These are phyloP conservation scores for Calvatia gigantea DNA, from an alignment of 768 basidiomycete species.

Conservation along the genomic window DNA sequence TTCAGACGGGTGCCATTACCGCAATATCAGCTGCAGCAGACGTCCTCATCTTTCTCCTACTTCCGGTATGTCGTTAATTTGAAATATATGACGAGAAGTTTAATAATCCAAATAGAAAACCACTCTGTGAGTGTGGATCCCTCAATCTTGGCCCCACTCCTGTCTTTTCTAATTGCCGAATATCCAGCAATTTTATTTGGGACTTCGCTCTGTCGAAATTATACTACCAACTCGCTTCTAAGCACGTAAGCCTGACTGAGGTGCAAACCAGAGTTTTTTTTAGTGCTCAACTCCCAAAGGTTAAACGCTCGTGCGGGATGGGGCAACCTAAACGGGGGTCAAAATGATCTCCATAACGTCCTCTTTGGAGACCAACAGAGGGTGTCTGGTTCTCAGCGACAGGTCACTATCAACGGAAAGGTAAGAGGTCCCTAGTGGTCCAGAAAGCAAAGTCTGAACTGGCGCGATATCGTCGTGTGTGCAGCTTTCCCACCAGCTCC, in stretches of 20 bases:
- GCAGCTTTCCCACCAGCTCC: neutral
- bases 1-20: slow-evolving; percentile 40
- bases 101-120: slow-evolving; percentile 4
- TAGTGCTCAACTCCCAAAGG: neutral
- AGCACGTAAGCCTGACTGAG: slow-evolving; percentile 15
- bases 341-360: slow-evolving; percentile 2
- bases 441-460: neutral
- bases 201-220: slow-evolving; percentile 28
- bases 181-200: slow-evolving; percentile 22
- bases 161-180: too few species aligned
- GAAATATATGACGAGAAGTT: neutral
- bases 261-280: neutral
- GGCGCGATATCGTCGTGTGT: neutral
- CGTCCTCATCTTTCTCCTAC: slow-evolving; percentile 24
- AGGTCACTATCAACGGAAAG: slow-evolving; percentile 3
- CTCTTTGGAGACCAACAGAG: slow-evolving; percentile 5
- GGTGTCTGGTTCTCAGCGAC: neutral
- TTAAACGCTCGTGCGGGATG: slow-evolving; percentile 23
- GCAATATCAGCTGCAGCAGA: slow-evolving; percentile 25
- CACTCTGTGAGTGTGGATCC: slow-evolving; percentile 18
- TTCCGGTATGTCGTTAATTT: slow-evolving; percentile 18
- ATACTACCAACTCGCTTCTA: slow-evolving; percentile 27
- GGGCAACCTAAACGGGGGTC: slow-evolving; percentile 8
- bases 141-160: too few species aligned
- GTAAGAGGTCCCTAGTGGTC: neutral